Percentiles rank a stretch among this genome's conserved stretches.
phyloP scores from a whole-genome alignment of 2,329 filamentous ascomycete species.

The Calonectria pseudoreteaudii region DNA sequence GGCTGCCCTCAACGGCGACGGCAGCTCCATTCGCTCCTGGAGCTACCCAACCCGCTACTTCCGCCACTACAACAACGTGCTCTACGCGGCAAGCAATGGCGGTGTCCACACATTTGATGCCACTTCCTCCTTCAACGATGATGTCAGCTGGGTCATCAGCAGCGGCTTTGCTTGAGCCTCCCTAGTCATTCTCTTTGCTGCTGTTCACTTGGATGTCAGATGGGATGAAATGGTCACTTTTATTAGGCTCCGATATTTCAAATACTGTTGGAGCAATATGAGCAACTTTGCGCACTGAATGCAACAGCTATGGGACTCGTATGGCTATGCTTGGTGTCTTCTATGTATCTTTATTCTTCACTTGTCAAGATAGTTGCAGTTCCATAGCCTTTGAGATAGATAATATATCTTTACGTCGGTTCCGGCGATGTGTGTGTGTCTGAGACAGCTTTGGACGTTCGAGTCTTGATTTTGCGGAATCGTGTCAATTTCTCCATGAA shows the following conservation, averaged over 20 bases:
- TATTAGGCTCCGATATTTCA: background rate
- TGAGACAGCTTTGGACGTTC: background rate
- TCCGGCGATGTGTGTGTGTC: background rate
- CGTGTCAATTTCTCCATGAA: background rate
- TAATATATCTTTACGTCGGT: background rate
- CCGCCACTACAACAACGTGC: constrained; percentile 58
- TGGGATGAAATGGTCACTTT: too few species aligned
- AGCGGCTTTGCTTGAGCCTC: constrained; percentile 7
- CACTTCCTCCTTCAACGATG: constrained; percentile 61
- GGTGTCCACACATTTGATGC: constrained; percentile 67
- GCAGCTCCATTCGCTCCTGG: constrained; percentile 67
- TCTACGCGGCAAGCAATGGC: constrained; percentile 64
- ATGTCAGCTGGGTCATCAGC: constrained; percentile 42
- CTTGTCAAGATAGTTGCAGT: background rate
- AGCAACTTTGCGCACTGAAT: background rate
- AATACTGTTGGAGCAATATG: background rate
- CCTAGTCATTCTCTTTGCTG: background rate
- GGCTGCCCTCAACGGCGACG: constrained; percentile 61
- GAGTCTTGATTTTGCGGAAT: background rate
- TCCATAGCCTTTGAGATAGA: background rate
- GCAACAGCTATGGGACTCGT: background rate
- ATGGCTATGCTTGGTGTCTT: background rate
- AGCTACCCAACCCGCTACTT: constrained; percentile 70
- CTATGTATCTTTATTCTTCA: background rate
- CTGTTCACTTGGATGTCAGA: background rate